phyloP scores from a whole-genome alignment of 139 green algal species.

The Chlorella sp. region DNA sequence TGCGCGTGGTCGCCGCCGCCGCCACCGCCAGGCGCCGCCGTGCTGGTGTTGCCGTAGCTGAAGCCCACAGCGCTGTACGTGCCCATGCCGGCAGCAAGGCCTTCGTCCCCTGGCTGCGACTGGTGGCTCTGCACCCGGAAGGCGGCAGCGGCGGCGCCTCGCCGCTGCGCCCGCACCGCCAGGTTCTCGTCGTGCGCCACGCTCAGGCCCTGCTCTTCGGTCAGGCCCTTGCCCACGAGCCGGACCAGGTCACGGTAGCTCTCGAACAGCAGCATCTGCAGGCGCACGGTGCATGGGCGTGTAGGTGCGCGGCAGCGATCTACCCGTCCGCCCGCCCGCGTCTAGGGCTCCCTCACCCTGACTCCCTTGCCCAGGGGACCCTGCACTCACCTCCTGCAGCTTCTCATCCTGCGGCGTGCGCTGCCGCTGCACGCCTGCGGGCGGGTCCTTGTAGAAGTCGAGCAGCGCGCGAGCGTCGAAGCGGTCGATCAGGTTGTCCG shows the following conservation, averaged over 20 bases:
- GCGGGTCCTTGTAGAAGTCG: constrained; percentile 62
- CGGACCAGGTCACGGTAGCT: background rate
- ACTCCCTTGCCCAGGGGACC: too few species aligned
- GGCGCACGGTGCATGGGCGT: too few species aligned
- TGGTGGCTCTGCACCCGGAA: constrained; percentile 13
- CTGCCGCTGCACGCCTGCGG: constrained; percentile 3
- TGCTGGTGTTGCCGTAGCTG: too few species aligned
- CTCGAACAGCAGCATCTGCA: background rate
- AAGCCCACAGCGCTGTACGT: constrained; percentile 57
- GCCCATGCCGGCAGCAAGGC: constrained; percentile 24
- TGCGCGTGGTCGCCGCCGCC: background rate
- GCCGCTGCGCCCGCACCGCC: background rate
- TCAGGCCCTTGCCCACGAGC: background rate
- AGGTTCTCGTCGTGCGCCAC: background rate
- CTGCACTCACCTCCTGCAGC: constrained; percentile 46
- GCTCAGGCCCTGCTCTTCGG: background rate
- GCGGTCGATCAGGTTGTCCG: constrained; percentile 62
- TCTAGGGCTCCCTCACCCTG: too few species aligned
- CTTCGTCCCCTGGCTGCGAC: background rate
- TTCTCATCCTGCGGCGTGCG: constrained; percentile 34
- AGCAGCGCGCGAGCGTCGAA: constrained; percentile 67
- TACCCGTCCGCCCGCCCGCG: too few species aligned
- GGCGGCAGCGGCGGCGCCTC: background rate
- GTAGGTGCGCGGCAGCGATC: too few species aligned
- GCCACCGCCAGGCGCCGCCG: background rate